Evolutionary conservation across 1,139 yeast species (phyloP).

Genomic region (Suhomyces chickasaworum): DNA sequence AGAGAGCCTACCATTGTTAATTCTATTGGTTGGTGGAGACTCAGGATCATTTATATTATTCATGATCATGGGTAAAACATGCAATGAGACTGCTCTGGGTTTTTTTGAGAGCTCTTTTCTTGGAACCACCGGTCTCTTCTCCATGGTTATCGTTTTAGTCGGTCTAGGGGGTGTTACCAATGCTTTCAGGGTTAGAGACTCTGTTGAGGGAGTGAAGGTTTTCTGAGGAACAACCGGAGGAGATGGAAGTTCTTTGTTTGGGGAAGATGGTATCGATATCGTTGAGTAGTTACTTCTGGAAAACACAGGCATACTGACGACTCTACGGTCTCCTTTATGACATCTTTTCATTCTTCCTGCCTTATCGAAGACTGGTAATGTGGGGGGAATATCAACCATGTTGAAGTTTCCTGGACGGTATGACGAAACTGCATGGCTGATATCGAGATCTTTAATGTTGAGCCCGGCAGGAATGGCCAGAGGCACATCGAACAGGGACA

Average conservation of each 20-base stretch:
- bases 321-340: constrained; percentile 19
- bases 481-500: constrained; percentile 30
- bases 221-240: not conserved
- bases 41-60: not conserved
- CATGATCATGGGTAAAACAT: constrained; percentile 12
- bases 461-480: constrained; percentile 24
- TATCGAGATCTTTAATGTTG: constrained; percentile 23
- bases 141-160: not conserved
- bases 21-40: not conserved
- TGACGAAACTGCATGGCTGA: constrained; percentile 32
- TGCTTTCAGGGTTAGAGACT: not conserved
- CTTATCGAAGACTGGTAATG: constrained; percentile 31
- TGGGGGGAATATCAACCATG: constrained; percentile 34
- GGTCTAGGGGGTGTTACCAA: not conserved
- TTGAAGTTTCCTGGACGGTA: constrained; percentile 31
- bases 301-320: constrained; percentile 28
- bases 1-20: not conserved
- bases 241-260: constrained; percentile 1
- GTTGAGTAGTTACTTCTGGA: constrained; percentile 1
- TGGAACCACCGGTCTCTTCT: constrained; percentile 2
- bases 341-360: constrained; percentile 26
- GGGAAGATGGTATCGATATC: not conserved
- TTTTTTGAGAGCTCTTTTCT: constrained; percentile 2
- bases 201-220: not conserved
- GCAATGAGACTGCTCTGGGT: constrained; percentile 18